These are phyloP conservation scores for Vinca major DNA, from an alignment of 305 asterid genomes.

Conservation along the genomic window DNA sequence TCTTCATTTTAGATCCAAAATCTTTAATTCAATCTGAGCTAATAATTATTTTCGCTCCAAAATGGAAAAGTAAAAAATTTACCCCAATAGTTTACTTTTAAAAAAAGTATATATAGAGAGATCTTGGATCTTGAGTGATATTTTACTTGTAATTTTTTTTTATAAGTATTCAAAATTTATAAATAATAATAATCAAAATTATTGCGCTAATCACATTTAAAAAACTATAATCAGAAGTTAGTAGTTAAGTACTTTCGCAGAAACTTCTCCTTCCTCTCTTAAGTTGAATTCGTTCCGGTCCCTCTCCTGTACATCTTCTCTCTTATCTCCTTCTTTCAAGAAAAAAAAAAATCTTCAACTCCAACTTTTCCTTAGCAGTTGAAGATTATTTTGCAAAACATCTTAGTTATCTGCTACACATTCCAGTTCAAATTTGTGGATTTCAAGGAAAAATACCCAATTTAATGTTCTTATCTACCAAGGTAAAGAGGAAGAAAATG, in stretches of 20 bases:
- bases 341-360: background rate
- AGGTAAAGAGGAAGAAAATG: background rate
- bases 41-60: too few relatives aligned
- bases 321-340: background rate
- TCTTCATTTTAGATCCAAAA: too few relatives aligned
- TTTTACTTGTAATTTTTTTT: too few relatives aligned
- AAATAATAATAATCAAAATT: too few relatives aligned
- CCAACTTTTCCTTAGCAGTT: slow-evolving; percentile 1
- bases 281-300: too few relatives aligned
- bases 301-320: slow-evolving; percentile 9
- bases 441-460: background rate
- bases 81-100: too few relatives aligned
- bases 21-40: too few relatives aligned
- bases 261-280: slow-evolving; percentile 34
- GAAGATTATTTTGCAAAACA: background rate
- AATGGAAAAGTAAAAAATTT: too few relatives aligned
- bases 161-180: too few relatives aligned
- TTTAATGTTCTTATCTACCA: background rate
- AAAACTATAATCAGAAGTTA: background rate
- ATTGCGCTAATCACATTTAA: background rate
- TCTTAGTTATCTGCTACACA: background rate
- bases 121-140: too few relatives aligned
- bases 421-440: background rate
- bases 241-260: slow-evolving; percentile 35
- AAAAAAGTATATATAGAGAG: too few relatives aligned